phyloP scores from a whole-genome alignment of 148 eudicot species.

The Dysphania ambrosioides region DNA sequence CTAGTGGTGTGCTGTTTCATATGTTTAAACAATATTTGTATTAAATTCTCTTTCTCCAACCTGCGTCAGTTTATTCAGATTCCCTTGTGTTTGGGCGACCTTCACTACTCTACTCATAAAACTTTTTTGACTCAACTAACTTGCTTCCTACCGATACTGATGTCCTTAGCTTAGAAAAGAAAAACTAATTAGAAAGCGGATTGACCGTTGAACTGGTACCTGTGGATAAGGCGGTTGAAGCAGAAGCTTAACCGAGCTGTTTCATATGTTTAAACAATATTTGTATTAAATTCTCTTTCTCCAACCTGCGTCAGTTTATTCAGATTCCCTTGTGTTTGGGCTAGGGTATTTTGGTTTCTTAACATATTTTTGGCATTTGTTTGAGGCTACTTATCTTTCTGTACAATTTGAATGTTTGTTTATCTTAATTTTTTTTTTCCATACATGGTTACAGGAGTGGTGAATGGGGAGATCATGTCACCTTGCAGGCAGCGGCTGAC shows the following conservation, averaged over 20 bases:
- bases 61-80: background rate
- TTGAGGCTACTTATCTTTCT: no score
- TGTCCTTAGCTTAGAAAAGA: slow-evolving; percentile 12
- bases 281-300: background rate
- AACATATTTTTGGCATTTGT: no score
- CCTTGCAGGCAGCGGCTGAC: slow-evolving; percentile 48
- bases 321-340: background rate
- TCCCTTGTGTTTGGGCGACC: background rate
- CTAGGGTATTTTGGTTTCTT: background rate
- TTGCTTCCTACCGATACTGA: slow-evolving; percentile 14
- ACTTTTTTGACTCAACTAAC: slow-evolving; percentile 1
- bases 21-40: background rate
- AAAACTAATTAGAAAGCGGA: slow-evolving; percentile 6
- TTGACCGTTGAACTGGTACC: no score
- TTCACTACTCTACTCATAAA: background rate
- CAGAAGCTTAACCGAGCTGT: no score
- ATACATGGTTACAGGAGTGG: slow-evolving; percentile 53
- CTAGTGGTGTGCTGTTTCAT: background rate
- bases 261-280: background rate
- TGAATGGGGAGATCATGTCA: slow-evolving; percentile 66
- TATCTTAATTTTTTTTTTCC: slow-evolving; percentile 2
- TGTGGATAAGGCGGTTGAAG: no score
- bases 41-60: background rate
- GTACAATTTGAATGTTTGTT: no score
- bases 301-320: background rate